A percentile compares a stretch with the other conserved stretches of the same genome.
Evolutionary conservation across 805 yeast genomes (phyloP).

Genomic region (Wilhelminamyces savonicus): DNA sequence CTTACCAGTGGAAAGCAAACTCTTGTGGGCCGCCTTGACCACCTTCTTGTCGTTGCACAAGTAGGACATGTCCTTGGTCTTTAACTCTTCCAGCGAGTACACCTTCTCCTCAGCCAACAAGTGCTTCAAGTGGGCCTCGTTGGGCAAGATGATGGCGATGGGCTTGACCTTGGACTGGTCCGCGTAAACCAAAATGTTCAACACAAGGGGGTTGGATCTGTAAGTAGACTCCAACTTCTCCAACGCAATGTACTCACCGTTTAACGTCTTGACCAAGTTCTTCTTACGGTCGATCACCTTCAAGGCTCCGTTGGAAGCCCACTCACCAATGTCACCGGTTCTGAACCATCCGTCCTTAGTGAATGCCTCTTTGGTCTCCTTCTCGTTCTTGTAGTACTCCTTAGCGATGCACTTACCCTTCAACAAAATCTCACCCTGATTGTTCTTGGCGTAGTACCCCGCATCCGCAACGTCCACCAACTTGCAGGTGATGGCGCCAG

Average conservation of each 20-base stretch:
- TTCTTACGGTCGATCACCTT: slow-evolving; percentile 89
- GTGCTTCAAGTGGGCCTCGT: slow-evolving; percentile 56
- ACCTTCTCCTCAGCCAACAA: slow-evolving; percentile 45
- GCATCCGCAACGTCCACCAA: slow-evolving; percentile 87
- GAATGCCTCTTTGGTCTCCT: slow-evolving; percentile 73
- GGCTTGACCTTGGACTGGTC: slow-evolving; percentile 87
- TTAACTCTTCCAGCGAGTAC: slow-evolving; percentile 42
- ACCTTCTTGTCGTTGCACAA: slow-evolving; percentile 55
- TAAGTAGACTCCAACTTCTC: slow-evolving; percentile 91
- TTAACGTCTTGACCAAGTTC: slow-evolving; percentile 90
- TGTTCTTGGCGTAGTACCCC: slow-evolving; percentile 82
- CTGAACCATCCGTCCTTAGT: slow-evolving; percentile 90
- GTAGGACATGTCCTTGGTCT: slow-evolving; percentile 40
- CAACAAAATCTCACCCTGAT: slow-evolving; percentile 89
- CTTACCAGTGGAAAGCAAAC: slow-evolving; percentile 69
- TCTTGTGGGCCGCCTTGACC: slow-evolving; percentile 44
- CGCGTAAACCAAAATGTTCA: slow-evolving; percentile 89
- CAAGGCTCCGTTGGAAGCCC: slow-evolving; percentile 76
- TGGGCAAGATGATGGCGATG: slow-evolving; percentile 82
- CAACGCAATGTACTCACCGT: slow-evolving; percentile 96
- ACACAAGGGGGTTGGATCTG: slow-evolving; percentile 72
- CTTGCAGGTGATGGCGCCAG: slow-evolving; percentile 81
- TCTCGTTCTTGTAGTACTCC: slow-evolving; percentile 76
- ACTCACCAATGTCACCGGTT: slow-evolving; percentile 96
- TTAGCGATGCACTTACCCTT: slow-evolving; percentile 66